Evolutionary conservation across 768 basidiomycete species (phyloP).

Genomic region (Termitomyces eurrhizus): DNA sequence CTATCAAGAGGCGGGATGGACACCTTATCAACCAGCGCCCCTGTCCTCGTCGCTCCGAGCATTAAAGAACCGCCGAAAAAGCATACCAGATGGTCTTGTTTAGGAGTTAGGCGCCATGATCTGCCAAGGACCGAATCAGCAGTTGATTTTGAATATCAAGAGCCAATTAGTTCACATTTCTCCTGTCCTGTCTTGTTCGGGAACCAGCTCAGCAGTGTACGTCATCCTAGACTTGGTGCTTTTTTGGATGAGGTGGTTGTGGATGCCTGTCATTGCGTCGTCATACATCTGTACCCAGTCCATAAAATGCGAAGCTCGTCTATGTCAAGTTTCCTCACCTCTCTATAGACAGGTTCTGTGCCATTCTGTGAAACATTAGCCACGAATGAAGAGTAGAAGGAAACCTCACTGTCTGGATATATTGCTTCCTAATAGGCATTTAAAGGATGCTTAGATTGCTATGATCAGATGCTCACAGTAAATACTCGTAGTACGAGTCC

Average conservation of each 20-base stretch:
- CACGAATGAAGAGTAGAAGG: neutral
- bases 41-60: constrained; percentile 76
- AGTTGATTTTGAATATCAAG: neutral
- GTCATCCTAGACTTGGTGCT: constrained; percentile 56
- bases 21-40: constrained; percentile 47
- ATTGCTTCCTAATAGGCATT: constrained; percentile 57
- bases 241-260: constrained; percentile 65
- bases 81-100: constrained; percentile 95
- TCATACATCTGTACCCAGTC: constrained; percentile 73
- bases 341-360: constrained; percentile 72
- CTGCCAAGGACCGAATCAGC: constrained; percentile 29
- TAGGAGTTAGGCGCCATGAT: constrained; percentile 71
- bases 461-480: constrained; percentile 48
- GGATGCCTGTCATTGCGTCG: constrained; percentile 79
- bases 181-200: constrained; percentile 40
- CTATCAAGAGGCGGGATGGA: constrained; percentile 65
- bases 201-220: constrained; percentile 82
- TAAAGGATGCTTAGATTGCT: neutral
- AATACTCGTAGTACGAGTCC: constrained; percentile 93
- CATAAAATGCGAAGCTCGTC: neutral
- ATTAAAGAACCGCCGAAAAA: constrained; percentile 92
- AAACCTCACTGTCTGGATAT: constrained; percentile 65
- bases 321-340: constrained; percentile 35
- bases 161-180: constrained; percentile 28
- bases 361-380: constrained; percentile 43